These are phyloP conservation scores for Termitomyces sp. DNA, from an alignment of 768 basidiomycete species.

Conservation along the genomic window DNA sequence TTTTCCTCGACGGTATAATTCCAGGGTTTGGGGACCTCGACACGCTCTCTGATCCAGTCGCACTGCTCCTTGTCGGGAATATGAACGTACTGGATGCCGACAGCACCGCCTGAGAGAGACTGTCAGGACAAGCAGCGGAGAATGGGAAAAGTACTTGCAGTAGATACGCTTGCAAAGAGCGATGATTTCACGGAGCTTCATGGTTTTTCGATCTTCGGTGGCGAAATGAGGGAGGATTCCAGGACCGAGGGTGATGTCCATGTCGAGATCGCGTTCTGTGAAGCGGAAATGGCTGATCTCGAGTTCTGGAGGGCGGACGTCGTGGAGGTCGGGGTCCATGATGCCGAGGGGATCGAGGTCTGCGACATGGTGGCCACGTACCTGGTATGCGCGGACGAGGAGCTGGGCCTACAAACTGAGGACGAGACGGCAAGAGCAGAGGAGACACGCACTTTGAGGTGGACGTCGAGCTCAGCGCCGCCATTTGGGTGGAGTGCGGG, in stretches of 20 bases:
- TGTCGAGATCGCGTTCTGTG: conserved; percentile 89
- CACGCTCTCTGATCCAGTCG: conserved; percentile 96
- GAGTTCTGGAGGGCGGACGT: conserved; percentile 79
- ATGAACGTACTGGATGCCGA: conserved; percentile 91
- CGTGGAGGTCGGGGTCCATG: conserved; percentile 79
- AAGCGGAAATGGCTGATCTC: conserved; percentile 94
- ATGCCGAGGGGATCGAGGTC: conserved; percentile 96
- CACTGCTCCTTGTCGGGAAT: conserved; percentile 99
- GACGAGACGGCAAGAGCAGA: conserved; percentile 1
- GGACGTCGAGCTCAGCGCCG: conserved; percentile 82
- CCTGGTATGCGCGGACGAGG: conserved; percentile 97
- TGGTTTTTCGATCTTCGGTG: conserved; percentile 75
- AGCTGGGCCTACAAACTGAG: conserved; percentile 76
- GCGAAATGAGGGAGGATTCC: conserved; percentile 96
- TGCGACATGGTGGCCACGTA: conserved; percentile 94
- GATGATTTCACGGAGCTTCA: conserved; percentile 91
- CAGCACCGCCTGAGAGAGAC: conserved; percentile 58
- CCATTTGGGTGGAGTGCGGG: conserved; percentile 65
- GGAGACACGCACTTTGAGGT: conserved; percentile 69
- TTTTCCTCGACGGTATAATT: conserved; percentile 98
- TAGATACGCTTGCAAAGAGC: conserved; percentile 88
- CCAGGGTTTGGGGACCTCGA: conserved; percentile 95
- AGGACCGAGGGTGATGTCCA: conserved; percentile 90
- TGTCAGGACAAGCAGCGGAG: background rate
- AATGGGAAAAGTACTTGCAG: conserved; percentile 41